Evolutionary conservation across 2,329 filamentous ascomycete species (phyloP), one percentile per base, ranked within the genome.

Genomic region (Myriosclerotinia duriaeana): DNA sequence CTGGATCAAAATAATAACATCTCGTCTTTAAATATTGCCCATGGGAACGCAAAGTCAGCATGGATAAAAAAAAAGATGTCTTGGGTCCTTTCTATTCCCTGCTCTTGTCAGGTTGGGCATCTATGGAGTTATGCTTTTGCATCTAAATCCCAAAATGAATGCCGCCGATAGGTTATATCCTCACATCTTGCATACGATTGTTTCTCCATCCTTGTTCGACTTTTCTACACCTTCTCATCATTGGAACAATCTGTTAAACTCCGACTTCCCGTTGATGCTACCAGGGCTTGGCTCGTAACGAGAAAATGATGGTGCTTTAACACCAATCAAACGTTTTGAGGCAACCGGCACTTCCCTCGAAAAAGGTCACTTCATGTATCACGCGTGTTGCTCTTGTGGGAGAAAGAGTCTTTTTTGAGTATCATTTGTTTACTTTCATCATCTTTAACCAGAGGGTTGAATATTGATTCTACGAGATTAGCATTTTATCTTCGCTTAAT

Each of bases 321-420:
- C 67, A 62, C 73, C 73, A 73, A 73, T 74, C 73, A 70, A 68
- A 61, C n/a, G 62, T 67, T 58, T 66, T 74, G 71, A 72, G 73
- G 73, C 73, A 74, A 72, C 69, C 70, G 50, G 22, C 22, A 38
- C 55, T 67, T 15, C 54, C 53, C 64, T 65, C 40, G 42, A 64
- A 53, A 36, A 48, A 26, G 68, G 56, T 54, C 48, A 53, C 64
- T 68, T 59, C 30, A 59, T 59, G 55, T 55, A 61, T 70, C 69
- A 71, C 69, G 70, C 66, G 69, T 66, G 42, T 65, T 53, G 53
- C 60, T 68, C 67, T 67, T 63, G 46, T 60, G 58, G 44, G 44
- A 60, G 44, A 1, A 48, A 50, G 50, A 22, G 14, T 30, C 40
- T 17, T 50, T 48, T 38, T 9, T 20, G 44, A 44, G 44, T 48